Percentiles rank a stretch among this genome's conserved stretches.
Evolutionary conservation across 805 yeast species (phyloP).

Genomic region (Candida schatavii): DNA sequence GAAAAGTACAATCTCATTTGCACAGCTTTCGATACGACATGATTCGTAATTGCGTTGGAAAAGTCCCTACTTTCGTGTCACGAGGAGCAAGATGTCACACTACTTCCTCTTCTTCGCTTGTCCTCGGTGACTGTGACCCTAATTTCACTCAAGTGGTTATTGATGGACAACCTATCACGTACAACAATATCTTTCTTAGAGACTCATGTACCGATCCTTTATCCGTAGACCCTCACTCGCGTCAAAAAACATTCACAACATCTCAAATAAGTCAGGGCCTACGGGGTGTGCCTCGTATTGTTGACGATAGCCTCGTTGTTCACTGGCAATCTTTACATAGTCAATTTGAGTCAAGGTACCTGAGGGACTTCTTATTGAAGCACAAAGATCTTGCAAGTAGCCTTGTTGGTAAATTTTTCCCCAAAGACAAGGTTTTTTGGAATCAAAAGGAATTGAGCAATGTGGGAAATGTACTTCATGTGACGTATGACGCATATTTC

Average conservation of each 20-base stretch:
- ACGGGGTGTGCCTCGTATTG: constrained; percentile 31
- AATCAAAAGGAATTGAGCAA: constrained; percentile 22
- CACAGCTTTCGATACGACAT: no score
- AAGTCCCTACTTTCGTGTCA: no score
- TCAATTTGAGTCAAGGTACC: constrained; percentile 30
- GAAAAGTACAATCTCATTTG: no score
- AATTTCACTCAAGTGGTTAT: neutral
- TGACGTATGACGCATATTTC: constrained; percentile 42
- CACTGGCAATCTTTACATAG: constrained; percentile 26
- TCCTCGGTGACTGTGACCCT: constrained; percentile 14
- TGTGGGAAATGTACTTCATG: constrained; percentile 16
- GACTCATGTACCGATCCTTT: constrained; percentile 53
- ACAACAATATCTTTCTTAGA: constrained; percentile 56
- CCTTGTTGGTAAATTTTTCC: constrained; percentile 36
- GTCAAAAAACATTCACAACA: constrained; percentile 67
- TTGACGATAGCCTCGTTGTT: constrained; percentile 37
- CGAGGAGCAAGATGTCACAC: no score
- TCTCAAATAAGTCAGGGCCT: constrained; percentile 40
- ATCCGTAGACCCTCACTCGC: constrained; percentile 53
- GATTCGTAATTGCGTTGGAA: no score
- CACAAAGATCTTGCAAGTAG: constrained; percentile 34
- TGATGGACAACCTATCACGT: constrained; percentile 27
- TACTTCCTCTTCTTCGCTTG: constrained; percentile 19
- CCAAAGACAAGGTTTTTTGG: constrained; percentile 40
- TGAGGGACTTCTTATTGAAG: constrained; percentile 45